Evolutionary conservation across 768 basidiomycete genomes (phyloP), one percentile per base, ranked within the genome.

Genomic region (Lactarius sanguifluus): DNA sequence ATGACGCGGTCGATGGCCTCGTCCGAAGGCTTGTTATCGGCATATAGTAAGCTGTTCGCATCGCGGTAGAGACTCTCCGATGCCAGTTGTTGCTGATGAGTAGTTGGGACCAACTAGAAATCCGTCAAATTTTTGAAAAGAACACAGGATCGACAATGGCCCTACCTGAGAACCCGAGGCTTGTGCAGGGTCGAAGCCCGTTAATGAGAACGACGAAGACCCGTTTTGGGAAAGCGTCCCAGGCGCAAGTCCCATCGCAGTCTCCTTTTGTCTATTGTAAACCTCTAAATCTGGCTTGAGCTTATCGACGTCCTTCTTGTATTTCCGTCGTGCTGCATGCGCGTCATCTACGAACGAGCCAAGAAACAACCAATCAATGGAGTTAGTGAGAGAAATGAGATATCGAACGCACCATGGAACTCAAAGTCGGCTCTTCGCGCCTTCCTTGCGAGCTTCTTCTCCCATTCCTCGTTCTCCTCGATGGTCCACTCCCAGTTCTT

Each of bases 401-500:
- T 36, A 20, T 56, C 60, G 8, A 28, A 80, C 91, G 58, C 65
- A 95, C 96, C 92, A 74, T 96, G 91, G 75, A 97, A 98, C 76
- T 91, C 88, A 70, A 88, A 93, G 77, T 96, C 92, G 10, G 88
- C 92, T 76, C 92, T 83, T 75, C 94, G 82, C 69, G 84, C 85
- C 78, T 95, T 98, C 72, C 89, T 79, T 30, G 87, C 88, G 71
- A 85, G 76, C 76, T 95, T 94, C 82, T 91, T 91, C 80, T 97
- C 95, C 97, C 97, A 99, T 64, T 87, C 82, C 68, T 98, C 94
- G 73, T 95, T 96, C 77, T 98, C 94, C 78, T 98, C 94, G 64
- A 97, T 87, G 32, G 91, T 91, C 81, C 91, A 95, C 72, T 94
- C 92, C 94, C 94, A 98, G 73, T 94, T 94, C 83, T 92, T 94